Conservation (phyloP, 768 basidiomycete genomes). For the Coprinopsis strossmayeri region DNA sequence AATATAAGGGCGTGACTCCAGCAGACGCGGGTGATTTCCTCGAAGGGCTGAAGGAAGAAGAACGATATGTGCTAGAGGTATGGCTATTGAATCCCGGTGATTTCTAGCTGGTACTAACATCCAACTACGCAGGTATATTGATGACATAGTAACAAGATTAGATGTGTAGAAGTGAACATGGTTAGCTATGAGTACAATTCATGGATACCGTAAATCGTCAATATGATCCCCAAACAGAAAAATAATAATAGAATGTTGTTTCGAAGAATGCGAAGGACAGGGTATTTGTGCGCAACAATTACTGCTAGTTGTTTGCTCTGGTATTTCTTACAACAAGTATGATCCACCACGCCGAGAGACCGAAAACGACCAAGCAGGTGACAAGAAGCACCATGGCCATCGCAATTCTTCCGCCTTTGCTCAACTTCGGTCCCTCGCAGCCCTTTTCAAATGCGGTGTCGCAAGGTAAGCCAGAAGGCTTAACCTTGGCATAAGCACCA, state of each 20-base stretch:
- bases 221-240: too few relatives aligned
- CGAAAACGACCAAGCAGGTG: conserved; percentile 53
- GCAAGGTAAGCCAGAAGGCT: conserved; percentile 69
- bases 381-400: conserved; percentile 62
- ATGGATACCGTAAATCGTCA: too few relatives aligned
- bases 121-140: conserved; percentile 7
- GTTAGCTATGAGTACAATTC: too few relatives aligned
- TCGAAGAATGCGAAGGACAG: too few relatives aligned
- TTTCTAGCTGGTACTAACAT: background rate
- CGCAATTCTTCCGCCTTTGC: conserved; percentile 56
- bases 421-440: conserved; percentile 47
- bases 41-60: conserved; percentile 90
- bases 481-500: conserved; percentile 56
- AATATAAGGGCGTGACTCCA: conserved; percentile 58
- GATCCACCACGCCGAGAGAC: conserved; percentile 35
- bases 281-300: too few relatives aligned
- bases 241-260: too few relatives aligned
- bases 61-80: conserved; percentile 96
- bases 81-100: conserved; percentile 14
- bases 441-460: conserved; percentile 59
- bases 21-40: conserved; percentile 73
- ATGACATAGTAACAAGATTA: too few relatives aligned
- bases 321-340: conserved; percentile 18
- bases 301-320: background rate
- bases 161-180: too few relatives aligned